Percentiles rank a stretch among this genome's conserved stretches.
phyloP scores from a whole-genome alignment of 2,329 filamentous ascomycete genomes.

The Aspergillus caelatus region DNA sequence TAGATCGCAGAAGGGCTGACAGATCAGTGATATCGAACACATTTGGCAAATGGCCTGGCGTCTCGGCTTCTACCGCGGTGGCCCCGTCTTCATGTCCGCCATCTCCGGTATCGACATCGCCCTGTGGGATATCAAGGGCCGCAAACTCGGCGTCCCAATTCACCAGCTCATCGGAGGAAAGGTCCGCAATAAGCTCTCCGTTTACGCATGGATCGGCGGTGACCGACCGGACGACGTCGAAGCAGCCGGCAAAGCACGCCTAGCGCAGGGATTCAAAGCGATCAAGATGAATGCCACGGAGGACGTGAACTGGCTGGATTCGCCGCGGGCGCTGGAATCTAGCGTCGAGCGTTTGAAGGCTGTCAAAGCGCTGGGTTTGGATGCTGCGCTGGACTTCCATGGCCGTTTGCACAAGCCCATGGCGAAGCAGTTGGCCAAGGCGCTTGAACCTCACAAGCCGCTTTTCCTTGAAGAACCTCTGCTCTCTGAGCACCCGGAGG shows the following conservation, averaged over 20 bases:
- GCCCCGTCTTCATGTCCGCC: conserved; percentile 79
- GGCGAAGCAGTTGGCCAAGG: conserved; percentile 73
- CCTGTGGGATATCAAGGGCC: conserved; percentile 75
- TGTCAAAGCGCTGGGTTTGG: conserved; percentile 70
- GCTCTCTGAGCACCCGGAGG: conserved; percentile 69
- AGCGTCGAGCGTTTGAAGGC: conserved; percentile 68
- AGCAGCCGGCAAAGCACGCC: conserved; percentile 55
- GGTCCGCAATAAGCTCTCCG: conserved; percentile 67
- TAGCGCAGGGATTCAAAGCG: conserved; percentile 44
- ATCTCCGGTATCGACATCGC: conserved; percentile 78
- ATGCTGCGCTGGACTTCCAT: conserved; percentile 77
- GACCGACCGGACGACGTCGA: conserved; percentile 70
- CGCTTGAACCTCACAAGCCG: conserved; percentile 67
- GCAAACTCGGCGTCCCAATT: conserved; percentile 67
- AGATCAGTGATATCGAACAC: conserved; percentile 70
- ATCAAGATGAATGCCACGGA: conserved; percentile 81
- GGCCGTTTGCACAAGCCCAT: conserved; percentile 78
- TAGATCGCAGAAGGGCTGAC: background rate
- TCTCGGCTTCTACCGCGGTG: conserved; percentile 73
- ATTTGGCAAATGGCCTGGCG: conserved; percentile 78
- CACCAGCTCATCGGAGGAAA: conserved; percentile 76
- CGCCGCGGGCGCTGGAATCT: conserved; percentile 63
- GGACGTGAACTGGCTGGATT: conserved; percentile 76
- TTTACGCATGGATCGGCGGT: conserved; percentile 79
- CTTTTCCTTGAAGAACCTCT: conserved; percentile 78